Conservation (phyloP, 2,329 filamentous ascomycete genomes). For the Scedosporium apiospermum region DNA sequence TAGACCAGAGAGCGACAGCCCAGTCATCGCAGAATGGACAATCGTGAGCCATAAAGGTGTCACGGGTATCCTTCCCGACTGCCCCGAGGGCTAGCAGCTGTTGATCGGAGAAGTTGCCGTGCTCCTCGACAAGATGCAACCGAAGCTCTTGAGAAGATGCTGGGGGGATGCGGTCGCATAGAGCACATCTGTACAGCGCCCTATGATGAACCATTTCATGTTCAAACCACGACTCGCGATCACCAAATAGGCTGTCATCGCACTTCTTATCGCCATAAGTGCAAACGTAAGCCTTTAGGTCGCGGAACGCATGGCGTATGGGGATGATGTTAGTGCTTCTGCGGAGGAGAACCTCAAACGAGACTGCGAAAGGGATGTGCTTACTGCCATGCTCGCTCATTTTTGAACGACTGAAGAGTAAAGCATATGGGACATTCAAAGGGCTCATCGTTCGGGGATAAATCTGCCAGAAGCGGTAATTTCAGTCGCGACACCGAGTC, state of each 20-base stretch:
- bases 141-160: not conserved
- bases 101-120: not conserved
- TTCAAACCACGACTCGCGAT: conserved; percentile 2
- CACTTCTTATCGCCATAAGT: not conserved
- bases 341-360: not conserved
- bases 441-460: not conserved
- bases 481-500: too few species aligned
- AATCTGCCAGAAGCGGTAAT: not conserved
- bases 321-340: not conserved
- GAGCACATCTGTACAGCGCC: not conserved
- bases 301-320: not conserved
- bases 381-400: conserved; percentile 10
- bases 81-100: not conserved
- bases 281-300: not conserved
- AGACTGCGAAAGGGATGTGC: not conserved
- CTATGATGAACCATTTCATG: conserved; percentile 6
- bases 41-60: not conserved
- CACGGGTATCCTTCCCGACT: not conserved
- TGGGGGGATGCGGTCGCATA: not conserved
- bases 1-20: not conserved
- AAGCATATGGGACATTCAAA: conserved; percentile 11
- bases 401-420: conserved; percentile 8
- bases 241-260: not conserved
- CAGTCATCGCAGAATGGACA: conserved; percentile 7
- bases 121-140: not conserved